Evolutionary conservation across 2,329 filamentous ascomycete species (phyloP), one percentile per base, ranked within the genome.

Genomic region (Teratosphaeria destructans): DNA sequence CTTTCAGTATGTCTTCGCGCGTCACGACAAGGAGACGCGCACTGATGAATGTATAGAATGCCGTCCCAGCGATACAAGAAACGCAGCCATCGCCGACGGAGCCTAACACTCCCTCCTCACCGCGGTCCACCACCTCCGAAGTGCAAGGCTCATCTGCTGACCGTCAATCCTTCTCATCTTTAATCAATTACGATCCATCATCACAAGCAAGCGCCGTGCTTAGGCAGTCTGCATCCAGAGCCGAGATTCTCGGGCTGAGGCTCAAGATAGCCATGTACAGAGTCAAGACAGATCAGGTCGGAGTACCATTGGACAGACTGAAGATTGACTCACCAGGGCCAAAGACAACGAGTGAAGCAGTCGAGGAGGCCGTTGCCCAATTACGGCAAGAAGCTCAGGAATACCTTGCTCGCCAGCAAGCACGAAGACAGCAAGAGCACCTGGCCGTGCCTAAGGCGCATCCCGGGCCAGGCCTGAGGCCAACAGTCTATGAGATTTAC

Each of bases 221-320:
- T 52, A 12, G 61, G 54, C 55, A 57, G 52, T 2, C 54, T 54
- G n/a, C 35, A 14, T 52, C 58, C 7, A 58, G 63, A 73, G 85
- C 85, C 23, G 82, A 87, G 68, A 82, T 84, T 55, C 77, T 91
- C 53, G 81, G 81, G 57, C 79, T 89, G 10, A 82, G 87, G n/a
- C 81, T 92, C 16, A 79, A 82, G 32, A 81, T 90, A 23, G 88
- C 87, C 14, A 82, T 82, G 68, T 91, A 90, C 78, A 91, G 91
- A 74, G 78, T 92, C 64, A 81, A 81, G 60, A 91, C 88, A 1
- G 85, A 87, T 61, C 88, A 92, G 73, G 81, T 84, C 58, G 76
- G 82, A 60, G 79, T 88, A 32, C 85, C 87, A 1, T 79, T 89
- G 62, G 27, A 29, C 5, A 54, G 43, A 56, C 55, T 35, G 27